A percentile compares a stretch with the other conserved stretches of the same genome.
These are phyloP conservation scores for Boletus semigastroideus DNA, from an alignment of 1,284 basidiomycete genomes.

Conservation along the genomic window DNA sequence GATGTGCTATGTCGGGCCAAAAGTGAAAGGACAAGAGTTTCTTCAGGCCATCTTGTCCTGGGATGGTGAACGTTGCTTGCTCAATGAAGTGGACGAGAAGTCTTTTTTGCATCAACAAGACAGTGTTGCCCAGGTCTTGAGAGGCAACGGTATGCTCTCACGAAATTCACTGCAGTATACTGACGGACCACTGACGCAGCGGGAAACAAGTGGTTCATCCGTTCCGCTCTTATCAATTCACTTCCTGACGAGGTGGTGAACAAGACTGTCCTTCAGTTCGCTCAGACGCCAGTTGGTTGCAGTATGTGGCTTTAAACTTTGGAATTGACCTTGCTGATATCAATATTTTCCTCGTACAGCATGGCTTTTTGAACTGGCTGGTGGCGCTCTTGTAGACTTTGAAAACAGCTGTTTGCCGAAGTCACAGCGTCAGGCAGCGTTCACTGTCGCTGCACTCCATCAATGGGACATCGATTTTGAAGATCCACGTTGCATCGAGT, in stretches of 20 bases:
- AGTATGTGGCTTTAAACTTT: constrained; percentile 53
- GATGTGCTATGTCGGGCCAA: constrained; percentile 81
- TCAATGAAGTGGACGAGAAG: constrained; percentile 90
- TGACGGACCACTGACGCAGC: constrained; percentile 37
- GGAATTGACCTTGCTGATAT: neutral
- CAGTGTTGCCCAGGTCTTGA: constrained; percentile 84
- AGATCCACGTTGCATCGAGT: constrained; percentile 75
- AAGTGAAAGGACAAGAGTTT: constrained; percentile 74
- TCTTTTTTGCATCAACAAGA: constrained; percentile 87
- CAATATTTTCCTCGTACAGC: constrained; percentile 42
- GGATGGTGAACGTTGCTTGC: constrained; percentile 76
- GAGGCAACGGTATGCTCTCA: constrained; percentile 62
- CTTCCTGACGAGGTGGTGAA: constrained; percentile 86
- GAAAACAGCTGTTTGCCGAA: constrained; percentile 75
- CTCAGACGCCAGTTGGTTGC: constrained; percentile 81
- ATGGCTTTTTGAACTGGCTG: constrained; percentile 88
- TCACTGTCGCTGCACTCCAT: constrained; percentile 86
- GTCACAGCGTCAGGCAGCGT: constrained; percentile 68
- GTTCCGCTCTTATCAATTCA: constrained; percentile 74
- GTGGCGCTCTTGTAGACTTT: constrained; percentile 75
- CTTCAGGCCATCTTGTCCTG: constrained; percentile 82
- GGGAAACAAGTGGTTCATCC: constrained; percentile 88
- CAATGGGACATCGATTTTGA: constrained; percentile 86
- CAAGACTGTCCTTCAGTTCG: constrained; percentile 78
- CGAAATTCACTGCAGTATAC: neutral